Conservation (phyloP, 345 rosid genomes). For the Salix arbutifolia region DNA sequence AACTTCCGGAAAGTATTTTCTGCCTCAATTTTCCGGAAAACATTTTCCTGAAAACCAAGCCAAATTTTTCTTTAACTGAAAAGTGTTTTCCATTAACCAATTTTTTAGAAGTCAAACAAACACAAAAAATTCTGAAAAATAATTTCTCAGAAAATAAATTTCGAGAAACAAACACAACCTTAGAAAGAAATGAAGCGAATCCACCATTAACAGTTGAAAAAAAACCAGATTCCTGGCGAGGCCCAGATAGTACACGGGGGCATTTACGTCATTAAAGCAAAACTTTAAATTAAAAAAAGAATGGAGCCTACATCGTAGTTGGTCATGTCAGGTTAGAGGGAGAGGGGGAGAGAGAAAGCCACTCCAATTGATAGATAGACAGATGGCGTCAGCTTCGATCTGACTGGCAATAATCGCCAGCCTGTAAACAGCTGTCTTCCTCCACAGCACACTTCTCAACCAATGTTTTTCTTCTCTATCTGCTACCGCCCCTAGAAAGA, state of each 20-base stretch:
- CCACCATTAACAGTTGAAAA: too few relatives aligned
- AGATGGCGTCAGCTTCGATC: slow-evolving; percentile 31
- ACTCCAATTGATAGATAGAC: neutral
- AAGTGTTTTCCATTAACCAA: too few relatives aligned
- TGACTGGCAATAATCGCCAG: slow-evolving; percentile 43
- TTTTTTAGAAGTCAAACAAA: too few relatives aligned
- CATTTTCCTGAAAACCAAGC: too few relatives aligned
- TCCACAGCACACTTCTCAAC: neutral
- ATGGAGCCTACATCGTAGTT: neutral
- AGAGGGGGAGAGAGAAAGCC: neutral
- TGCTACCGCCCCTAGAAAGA: neutral
- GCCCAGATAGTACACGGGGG: neutral
- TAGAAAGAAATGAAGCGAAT: too few relatives aligned
- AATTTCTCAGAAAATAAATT: too few relatives aligned
- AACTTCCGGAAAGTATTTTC: too few relatives aligned
- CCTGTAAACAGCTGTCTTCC: slow-evolving; percentile 56
- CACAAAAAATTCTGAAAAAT: too few relatives aligned
- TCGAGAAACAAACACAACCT: too few relatives aligned
- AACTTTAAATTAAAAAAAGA: neutral
- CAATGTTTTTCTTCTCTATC: slow-evolving; percentile 10
- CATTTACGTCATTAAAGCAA: neutral
- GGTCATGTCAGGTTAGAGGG: neutral
- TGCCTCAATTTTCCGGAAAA: too few relatives aligned
- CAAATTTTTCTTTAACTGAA: too few relatives aligned
- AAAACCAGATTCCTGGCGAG: too few relatives aligned